Conservation (phyloP, 371 early-diverging fungal species). For the Mortierella sp. region DNA sequence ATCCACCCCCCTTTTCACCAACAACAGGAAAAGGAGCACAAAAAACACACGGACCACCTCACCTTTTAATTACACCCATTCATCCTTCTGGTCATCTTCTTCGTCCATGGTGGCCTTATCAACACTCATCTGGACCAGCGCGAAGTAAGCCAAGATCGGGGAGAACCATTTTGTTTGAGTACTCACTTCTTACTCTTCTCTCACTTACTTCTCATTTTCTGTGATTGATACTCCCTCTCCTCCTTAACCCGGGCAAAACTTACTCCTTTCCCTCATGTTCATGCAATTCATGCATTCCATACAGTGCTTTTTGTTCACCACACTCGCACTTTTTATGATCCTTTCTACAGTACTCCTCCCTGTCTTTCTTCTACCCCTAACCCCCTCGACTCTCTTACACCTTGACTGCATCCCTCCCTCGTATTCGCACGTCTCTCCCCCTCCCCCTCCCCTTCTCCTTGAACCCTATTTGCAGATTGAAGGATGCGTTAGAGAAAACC, state of each 20-base stretch:
- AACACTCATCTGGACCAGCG: constrained; percentile 50
- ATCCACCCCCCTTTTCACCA: background rate
- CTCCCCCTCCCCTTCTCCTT: background rate
- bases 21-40: background rate
- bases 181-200: background rate
- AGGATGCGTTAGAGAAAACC: background rate
- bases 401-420: background rate
- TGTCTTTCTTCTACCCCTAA: too few relatives aligned
- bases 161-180: too few relatives aligned
- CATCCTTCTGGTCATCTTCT: background rate
- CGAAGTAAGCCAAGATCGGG: constrained; percentile 37
- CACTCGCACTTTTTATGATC: too few relatives aligned
- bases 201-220: background rate
- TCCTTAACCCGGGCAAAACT: too few relatives aligned
- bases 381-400: too few relatives aligned
- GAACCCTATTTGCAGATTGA: background rate
- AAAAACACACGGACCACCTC: too few relatives aligned
- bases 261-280: too few relatives aligned
- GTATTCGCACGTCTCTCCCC: background rate
- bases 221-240: too few relatives aligned
- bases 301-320: too few relatives aligned
- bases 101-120: constrained; percentile 43
- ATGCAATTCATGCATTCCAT: too few relatives aligned
- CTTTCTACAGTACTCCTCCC: too few relatives aligned
- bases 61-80: background rate